Percentiles rank a stretch among this genome's conserved stretches.
These are phyloP conservation scores for Cordyceps cateniannulata DNA, from an alignment of 2,329 filamentous ascomycete genomes.

Conservation along the genomic window DNA sequence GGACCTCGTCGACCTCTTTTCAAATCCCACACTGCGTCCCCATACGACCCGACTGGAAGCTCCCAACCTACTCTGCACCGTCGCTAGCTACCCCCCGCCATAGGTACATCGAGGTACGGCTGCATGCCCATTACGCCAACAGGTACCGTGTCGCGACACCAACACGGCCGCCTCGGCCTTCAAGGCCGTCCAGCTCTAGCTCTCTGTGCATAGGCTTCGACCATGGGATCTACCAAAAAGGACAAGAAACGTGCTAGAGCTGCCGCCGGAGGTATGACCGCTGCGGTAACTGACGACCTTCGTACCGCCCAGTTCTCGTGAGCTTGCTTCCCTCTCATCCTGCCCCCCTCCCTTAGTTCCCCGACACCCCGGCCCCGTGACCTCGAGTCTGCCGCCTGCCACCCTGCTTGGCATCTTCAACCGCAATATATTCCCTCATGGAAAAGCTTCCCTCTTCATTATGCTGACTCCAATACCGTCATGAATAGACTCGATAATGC, in stretches of 20 bases:
- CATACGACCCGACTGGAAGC: neutral
- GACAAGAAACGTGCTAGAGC: conserved; percentile 51
- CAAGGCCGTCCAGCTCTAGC: conserved; percentile 13
- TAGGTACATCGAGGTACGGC: conserved; percentile 15
- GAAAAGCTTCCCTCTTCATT: neutral
- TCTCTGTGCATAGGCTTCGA: neutral
- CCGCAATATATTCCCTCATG: conserved; percentile 1
- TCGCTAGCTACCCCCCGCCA: conserved; percentile 1
- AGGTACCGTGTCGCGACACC: conserved; percentile 2
- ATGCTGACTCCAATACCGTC: conserved; percentile 1
- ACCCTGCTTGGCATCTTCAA: neutral
- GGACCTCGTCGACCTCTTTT: neutral
- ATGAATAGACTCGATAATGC: conserved; percentile 25
- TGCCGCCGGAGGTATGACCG: conserved; percentile 42
- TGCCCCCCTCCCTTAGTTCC: conserved; percentile 22
- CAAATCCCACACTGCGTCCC: neutral
- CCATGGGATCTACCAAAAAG: conserved; percentile 37
- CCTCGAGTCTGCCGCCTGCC: conserved; percentile 13
- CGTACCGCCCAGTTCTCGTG: conserved; percentile 46
- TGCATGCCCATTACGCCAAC: conserved; percentile 32
- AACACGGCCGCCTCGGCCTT: neutral
- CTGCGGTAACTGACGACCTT: conserved; percentile 44
- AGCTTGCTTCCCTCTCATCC: conserved; percentile 31
- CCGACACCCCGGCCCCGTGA: conserved; percentile 17
- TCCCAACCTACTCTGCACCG: neutral